Evolutionary conservation across 2,329 filamentous ascomycete genomes (phyloP).

Genomic region (Aphanocladium album): DNA sequence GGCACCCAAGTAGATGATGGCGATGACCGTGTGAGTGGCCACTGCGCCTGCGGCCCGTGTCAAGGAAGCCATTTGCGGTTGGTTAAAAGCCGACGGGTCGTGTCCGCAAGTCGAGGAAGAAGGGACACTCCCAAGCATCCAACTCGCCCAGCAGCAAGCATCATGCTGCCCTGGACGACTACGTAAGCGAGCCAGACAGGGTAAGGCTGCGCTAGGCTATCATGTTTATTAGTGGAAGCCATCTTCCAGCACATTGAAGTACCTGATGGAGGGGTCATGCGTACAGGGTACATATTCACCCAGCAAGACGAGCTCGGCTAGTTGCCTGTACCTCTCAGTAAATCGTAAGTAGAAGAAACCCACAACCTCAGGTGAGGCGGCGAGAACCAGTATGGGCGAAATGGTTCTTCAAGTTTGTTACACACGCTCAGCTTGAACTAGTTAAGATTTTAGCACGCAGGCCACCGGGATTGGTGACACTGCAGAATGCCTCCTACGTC

Average conservation of each 20-base stretch:
- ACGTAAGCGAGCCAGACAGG: neutral
- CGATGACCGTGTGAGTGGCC: neutral
- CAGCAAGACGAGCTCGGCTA: too few species aligned
- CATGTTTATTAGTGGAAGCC: neutral
- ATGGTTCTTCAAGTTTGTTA: neutral
- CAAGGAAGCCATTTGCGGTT: neutral
- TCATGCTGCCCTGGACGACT: neutral
- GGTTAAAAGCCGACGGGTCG: neutral
- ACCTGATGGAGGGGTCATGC: neutral
- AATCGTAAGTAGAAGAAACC: neutral
- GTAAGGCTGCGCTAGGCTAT: neutral
- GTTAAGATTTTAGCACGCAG: neutral
- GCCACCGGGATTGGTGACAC: neutral
- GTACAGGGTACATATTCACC: neutral
- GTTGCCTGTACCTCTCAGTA: neutral
- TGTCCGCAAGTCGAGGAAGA: neutral
- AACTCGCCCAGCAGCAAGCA: neutral
- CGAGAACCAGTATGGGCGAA: neutral
- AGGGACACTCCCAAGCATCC: neutral
- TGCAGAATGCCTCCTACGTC: neutral
- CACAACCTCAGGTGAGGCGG: neutral
- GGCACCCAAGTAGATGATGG: conserved; percentile 16
- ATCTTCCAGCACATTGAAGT: neutral
- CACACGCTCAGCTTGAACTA: neutral
- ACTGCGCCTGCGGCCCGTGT: neutral